phyloP scores from a whole-genome alignment of 208 protist genomes.

The Trypanosoma caninum region DNA sequence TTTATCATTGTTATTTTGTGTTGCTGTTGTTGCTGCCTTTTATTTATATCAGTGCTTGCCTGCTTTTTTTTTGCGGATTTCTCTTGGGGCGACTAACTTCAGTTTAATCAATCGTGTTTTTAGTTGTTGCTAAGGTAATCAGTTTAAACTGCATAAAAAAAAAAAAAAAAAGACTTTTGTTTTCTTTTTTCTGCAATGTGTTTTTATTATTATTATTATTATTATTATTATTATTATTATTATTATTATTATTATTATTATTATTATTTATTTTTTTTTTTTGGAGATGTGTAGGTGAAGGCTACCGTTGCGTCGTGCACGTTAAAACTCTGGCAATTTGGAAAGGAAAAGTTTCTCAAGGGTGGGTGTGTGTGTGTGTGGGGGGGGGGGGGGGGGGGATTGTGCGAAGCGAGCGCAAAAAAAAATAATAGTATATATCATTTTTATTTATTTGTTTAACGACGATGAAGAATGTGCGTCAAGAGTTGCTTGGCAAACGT shows the following conservation, averaged over 20 bases:
- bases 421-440: too few species aligned
- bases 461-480: too few species aligned
- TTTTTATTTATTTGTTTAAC: too few species aligned
- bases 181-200: conserved; percentile 15
- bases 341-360: too few species aligned
- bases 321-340: too few species aligned
- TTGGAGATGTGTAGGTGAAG: too few species aligned
- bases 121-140: background rate
- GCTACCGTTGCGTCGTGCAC: too few species aligned
- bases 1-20: background rate
- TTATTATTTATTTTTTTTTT: conserved; percentile 12
- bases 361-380: background rate
- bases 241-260: background rate
- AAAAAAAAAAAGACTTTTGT: background rate
- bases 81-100: too few species aligned
- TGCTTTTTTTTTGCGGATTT: too few species aligned
- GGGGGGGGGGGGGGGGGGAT: background rate
- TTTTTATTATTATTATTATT: background rate
- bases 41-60: background rate
- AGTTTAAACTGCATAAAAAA: conserved; percentile 2
- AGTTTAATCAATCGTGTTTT: too few species aligned
- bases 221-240: conserved; percentile 1
- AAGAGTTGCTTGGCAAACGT: too few species aligned
- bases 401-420: too few species aligned
- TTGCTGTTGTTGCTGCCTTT: background rate